Conservation (phyloP, 345 rosid genomes). For the Stellera chamaejasme region DNA sequence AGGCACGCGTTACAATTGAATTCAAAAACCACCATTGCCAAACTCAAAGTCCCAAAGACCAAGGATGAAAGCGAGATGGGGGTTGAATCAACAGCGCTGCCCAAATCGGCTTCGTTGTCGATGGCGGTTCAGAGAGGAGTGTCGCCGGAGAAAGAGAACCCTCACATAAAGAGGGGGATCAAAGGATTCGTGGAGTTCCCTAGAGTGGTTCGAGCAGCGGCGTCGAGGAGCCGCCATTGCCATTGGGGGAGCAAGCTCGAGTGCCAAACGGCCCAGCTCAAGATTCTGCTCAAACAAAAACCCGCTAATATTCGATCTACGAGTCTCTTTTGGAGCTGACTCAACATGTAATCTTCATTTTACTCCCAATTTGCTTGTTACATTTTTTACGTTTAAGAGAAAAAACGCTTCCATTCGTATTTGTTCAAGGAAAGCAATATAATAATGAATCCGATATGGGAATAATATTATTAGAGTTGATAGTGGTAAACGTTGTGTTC, state of each 20-base stretch:
- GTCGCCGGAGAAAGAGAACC: slow-evolving; percentile 63
- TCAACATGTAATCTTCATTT: too few relatives aligned
- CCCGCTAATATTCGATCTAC: slow-evolving; percentile 26
- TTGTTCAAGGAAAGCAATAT: too few relatives aligned
- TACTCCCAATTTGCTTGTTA: too few relatives aligned
- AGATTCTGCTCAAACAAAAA: slow-evolving; percentile 65
- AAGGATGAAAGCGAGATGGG: slow-evolving; percentile 1
- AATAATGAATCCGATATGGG: too few relatives aligned
- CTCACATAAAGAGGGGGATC: slow-evolving; percentile 79
- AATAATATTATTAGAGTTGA: too few relatives aligned
- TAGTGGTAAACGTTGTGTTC: too few relatives aligned
- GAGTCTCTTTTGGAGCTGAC: too few relatives aligned
- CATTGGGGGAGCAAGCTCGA: slow-evolving; percentile 80
- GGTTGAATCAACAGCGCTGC: slow-evolving; percentile 12
- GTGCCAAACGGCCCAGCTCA: slow-evolving; percentile 71
- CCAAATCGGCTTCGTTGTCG: slow-evolving; percentile 7
- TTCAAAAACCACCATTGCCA: slow-evolving; percentile 11
- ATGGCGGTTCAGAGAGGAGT: slow-evolving; percentile 22
- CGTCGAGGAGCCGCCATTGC: slow-evolving; percentile 53
- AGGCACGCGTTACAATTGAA: slow-evolving; percentile 9
- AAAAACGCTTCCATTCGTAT: too few relatives aligned
- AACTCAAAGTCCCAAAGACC: too few relatives aligned
- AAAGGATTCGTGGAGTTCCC: slow-evolving; percentile 86
- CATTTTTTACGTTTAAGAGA: too few relatives aligned
- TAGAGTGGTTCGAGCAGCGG: slow-evolving; percentile 55